A percentile compares a stretch with the other conserved stretches of the same genome.
phyloP scores from a whole-genome alignment of 2,329 filamentous ascomycete genomes.

The Reticulascus tulasneorum region DNA sequence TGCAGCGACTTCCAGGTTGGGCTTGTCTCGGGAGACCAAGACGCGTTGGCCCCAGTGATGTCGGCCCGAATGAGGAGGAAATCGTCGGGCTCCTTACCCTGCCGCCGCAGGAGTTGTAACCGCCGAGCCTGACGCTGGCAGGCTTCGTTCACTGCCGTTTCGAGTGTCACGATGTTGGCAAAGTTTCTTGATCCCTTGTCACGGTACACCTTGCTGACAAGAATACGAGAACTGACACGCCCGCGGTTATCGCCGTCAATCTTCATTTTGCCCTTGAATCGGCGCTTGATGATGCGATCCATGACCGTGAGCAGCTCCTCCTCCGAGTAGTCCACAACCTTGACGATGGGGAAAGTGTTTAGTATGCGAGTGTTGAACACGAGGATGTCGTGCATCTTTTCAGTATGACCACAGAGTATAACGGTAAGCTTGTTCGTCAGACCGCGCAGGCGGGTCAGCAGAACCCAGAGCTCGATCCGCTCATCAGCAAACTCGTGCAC shows the following conservation, averaged over 20 bases:
- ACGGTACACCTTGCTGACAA: conserved; percentile 3
- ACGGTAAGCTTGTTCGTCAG: conserved; percentile 24
- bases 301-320: conserved; percentile 6
- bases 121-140: too few species aligned
- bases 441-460: too few species aligned
- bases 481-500: too few species aligned
- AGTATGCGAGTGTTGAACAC: conserved; percentile 13
- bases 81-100: conserved; percentile 38
- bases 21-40: conserved; percentile 35
- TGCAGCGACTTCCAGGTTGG: conserved; percentile 49
- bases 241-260: conserved; percentile 9
- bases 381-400: conserved; percentile 13
- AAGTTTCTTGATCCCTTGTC: neutral
- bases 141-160: too few species aligned
- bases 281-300: conserved; percentile 2
- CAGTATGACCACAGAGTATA: conserved; percentile 23
- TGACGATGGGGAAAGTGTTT: conserved; percentile 20
- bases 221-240: conserved; percentile 5
- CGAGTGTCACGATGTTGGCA: too few species aligned
- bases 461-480: too few species aligned
- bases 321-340: conserved; percentile 7
- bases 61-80: conserved; percentile 50
- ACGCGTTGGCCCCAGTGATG: conserved; percentile 54
- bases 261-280: conserved; percentile 9
- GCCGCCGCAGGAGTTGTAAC: too few species aligned